Conservation (phyloP, 768 basidiomycete genomes). For the Termitomyces sp. region DNA sequence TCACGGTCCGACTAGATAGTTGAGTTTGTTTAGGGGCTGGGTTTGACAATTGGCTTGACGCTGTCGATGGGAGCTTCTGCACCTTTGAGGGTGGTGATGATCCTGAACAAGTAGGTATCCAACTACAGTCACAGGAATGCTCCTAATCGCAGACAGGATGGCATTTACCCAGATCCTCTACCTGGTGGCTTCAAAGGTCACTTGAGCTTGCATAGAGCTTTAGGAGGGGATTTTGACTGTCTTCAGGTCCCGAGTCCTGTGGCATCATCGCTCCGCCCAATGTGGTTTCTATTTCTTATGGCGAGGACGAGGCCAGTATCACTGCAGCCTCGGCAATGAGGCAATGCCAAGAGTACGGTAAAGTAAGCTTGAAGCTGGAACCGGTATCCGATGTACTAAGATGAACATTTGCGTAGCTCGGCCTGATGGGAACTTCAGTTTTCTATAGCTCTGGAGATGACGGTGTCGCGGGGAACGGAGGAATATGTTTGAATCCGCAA, state of each 20-base stretch:
- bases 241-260: slow-evolving; percentile 29
- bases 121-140: not conserved
- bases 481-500: slow-evolving; percentile 33
- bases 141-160: slow-evolving; percentile 14
- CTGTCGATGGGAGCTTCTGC: slow-evolving; percentile 39
- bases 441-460: slow-evolving; percentile 54
- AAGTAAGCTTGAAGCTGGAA: slow-evolving; percentile 12
- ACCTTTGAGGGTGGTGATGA: slow-evolving; percentile 42
- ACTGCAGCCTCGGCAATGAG: slow-evolving; percentile 32
- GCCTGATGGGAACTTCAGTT: slow-evolving; percentile 55
- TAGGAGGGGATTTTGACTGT: not conserved
- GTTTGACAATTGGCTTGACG: slow-evolving; percentile 44
- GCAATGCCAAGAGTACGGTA: slow-evolving; percentile 45
- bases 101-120: slow-evolving; percentile 19
- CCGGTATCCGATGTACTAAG: not conserved
- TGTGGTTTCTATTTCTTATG: slow-evolving; percentile 37
- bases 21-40: slow-evolving; percentile 26
- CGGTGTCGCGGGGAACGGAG: slow-evolving; percentile 14
- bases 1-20: not conserved
- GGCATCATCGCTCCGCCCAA: slow-evolving; percentile 34
- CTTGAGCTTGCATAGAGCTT: not conserved
- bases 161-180: slow-evolving; percentile 13
- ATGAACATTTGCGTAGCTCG: slow-evolving; percentile 35
- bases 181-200: slow-evolving; percentile 13
- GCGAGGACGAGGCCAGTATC: slow-evolving; percentile 35